Conservation (phyloP, 208 protist genomes). For the Novymonas esmeraldas region DNA sequence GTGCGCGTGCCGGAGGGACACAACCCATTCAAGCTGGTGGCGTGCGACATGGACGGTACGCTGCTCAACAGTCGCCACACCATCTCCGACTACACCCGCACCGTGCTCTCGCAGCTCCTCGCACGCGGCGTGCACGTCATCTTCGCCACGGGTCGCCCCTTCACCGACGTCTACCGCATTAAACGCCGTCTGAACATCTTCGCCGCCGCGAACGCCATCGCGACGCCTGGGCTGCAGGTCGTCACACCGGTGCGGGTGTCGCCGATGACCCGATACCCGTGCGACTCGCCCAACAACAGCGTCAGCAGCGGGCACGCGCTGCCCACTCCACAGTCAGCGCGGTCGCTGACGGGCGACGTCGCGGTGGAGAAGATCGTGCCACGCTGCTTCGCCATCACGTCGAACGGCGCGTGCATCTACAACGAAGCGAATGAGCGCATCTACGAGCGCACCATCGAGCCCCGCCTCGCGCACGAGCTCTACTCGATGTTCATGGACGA, state of each 20-base stretch:
- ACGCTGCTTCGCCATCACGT: conserved; percentile 69
- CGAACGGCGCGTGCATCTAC: conserved; percentile 71
- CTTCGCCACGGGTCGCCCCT: conserved; percentile 76
- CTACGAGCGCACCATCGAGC: conserved; percentile 44
- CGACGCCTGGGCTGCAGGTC: conserved; percentile 50
- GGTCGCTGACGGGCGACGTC: background rate
- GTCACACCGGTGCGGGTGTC: conserved; percentile 27
- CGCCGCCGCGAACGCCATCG: conserved; percentile 32
- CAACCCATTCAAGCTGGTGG: conserved; percentile 45
- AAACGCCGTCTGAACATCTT: conserved; percentile 67
- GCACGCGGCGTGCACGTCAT: conserved; percentile 74
- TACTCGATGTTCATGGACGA: conserved; percentile 54
- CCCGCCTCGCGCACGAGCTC: conserved; percentile 34
- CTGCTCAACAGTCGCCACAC: conserved; percentile 46
- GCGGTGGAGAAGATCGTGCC: conserved; percentile 35
- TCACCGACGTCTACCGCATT: conserved; percentile 62
- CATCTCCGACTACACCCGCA: conserved; percentile 47
- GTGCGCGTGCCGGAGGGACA: conserved; percentile 20
- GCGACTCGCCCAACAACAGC: conserved; percentile 7
- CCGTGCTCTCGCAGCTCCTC: conserved; percentile 55
- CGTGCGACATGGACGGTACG: conserved; percentile 79
- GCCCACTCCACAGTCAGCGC: background rate
- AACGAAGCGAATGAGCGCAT: conserved; percentile 54
- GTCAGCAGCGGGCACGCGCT: background rate
- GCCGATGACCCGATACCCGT: background rate